These are phyloP conservation scores for Fusarium fujikuroi DNA, from an alignment of 2,329 filamentous ascomycete species.

Conservation along the genomic window DNA sequence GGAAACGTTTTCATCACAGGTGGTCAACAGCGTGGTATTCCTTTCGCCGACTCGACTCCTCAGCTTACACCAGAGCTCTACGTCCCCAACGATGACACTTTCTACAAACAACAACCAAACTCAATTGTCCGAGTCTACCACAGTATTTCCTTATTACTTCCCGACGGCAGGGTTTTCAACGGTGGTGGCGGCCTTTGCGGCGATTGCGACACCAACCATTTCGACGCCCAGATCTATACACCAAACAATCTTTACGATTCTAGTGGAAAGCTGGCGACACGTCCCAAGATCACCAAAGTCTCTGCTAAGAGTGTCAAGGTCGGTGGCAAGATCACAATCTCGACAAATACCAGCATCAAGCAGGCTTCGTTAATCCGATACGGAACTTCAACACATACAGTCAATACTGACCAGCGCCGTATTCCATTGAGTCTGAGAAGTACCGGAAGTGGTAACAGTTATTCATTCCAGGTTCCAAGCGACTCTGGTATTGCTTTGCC, in stretches of 20 bases:
- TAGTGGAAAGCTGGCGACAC: not conserved
- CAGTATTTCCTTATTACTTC: conserved; percentile 9
- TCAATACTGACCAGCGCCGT: conserved; percentile 37
- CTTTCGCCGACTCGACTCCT: conserved; percentile 13
- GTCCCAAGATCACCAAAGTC: not conserved
- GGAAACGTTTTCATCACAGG: conserved; percentile 60
- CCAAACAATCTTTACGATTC: conserved; percentile 21
- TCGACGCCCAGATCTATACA: conserved; percentile 33
- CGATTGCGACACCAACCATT: conserved; percentile 17
- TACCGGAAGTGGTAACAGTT: not conserved
- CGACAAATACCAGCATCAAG: not conserved
- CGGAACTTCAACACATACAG: conserved; percentile 29
- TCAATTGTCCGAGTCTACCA: conserved; percentile 23
- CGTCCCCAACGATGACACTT: conserved; percentile 5
- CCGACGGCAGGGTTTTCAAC: conserved; percentile 21
- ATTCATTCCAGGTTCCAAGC: conserved; percentile 13
- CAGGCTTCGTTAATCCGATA: conserved; percentile 25
- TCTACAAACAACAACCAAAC: conserved; percentile 17
- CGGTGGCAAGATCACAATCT: conserved; percentile 1
- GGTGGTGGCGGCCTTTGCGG: conserved; percentile 23
- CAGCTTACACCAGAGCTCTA: conserved; percentile 25
- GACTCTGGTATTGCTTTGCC: conserved; percentile 29
- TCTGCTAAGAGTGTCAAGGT: conserved; percentile 2
- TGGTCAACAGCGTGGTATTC: conserved; percentile 44
- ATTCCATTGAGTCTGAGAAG: conserved; percentile 5